Evolutionary conservation across 768 basidiomycete genomes (phyloP).

Genomic region (Mycena venus): DNA sequence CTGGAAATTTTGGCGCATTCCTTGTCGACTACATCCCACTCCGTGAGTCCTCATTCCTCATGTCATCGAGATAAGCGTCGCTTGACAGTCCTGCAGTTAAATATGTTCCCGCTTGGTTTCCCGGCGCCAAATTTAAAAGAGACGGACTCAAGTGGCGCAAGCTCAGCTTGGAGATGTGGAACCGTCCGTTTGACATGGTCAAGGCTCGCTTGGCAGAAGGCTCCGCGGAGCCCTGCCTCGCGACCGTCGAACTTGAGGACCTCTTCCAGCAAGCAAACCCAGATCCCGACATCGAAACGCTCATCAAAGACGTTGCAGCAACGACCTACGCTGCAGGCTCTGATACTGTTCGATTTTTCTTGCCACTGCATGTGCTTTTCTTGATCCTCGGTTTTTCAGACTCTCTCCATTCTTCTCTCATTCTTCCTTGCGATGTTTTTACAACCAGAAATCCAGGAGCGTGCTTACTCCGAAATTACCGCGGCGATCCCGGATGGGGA

Average conservation of each 20-base stretch:
- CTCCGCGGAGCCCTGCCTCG: conserved; percentile 25
- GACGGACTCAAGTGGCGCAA: conserved; percentile 52
- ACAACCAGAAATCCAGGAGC: conserved; percentile 49
- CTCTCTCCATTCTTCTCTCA: conserved; percentile 47
- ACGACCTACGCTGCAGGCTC: conserved; percentile 53
- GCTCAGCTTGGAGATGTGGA: conserved; percentile 50
- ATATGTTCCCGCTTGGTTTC: conserved; percentile 59
- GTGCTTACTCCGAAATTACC: conserved; percentile 47
- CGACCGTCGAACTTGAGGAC: conserved; percentile 26
- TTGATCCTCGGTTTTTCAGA: conserved; percentile 31
- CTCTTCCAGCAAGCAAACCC: conserved; percentile 6
- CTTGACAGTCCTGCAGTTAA: conserved; percentile 42
- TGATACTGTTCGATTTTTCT: conserved; percentile 49
- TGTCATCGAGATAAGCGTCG: neutral
- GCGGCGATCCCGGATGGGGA: conserved; percentile 35
- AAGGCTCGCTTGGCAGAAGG: conserved; percentile 38
- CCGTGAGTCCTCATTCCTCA: neutral
- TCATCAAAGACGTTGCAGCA: conserved; percentile 41
- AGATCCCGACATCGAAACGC: conserved; percentile 22
- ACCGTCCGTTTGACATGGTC: conserved; percentile 48
- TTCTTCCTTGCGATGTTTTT: conserved; percentile 51
- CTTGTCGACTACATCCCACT: conserved; percentile 33
- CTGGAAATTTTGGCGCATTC: conserved; percentile 35
- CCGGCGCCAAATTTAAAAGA: conserved; percentile 47
- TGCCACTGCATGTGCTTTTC: neutral